Conservation (phyloP, 257 asterid genomes). For the Solanum sejunctum region DNA sequence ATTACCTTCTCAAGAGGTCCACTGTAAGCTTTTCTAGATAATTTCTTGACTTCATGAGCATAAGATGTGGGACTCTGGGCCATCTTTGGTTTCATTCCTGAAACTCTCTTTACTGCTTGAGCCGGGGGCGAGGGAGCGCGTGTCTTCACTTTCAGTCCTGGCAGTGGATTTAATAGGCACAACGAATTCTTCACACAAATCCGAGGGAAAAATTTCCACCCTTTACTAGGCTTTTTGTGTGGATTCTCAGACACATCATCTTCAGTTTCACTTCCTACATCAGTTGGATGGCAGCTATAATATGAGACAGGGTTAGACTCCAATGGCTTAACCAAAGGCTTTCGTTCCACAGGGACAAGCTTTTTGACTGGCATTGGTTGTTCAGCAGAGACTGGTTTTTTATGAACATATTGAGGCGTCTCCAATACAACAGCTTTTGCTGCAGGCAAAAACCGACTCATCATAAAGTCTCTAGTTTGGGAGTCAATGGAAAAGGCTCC, state of each 20-base stretch:
- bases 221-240: constrained; percentile 43
- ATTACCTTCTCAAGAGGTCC: constrained; percentile 87
- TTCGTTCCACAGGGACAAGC: constrained; percentile 39
- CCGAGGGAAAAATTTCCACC: constrained; percentile 75
- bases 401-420: constrained; percentile 42
- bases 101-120: background rate
- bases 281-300: constrained; percentile 20
- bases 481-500: constrained; percentile 43
- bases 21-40: constrained; percentile 66
- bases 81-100: background rate
- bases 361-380: constrained; percentile 33
- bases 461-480: constrained; percentile 73
- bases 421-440: constrained; percentile 82
- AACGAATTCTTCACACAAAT: constrained; percentile 66
- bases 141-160: constrained; percentile 40
- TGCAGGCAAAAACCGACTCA: constrained; percentile 82
- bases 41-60: constrained; percentile 27
- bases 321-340: constrained; percentile 35
- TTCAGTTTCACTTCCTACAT: constrained; percentile 50
- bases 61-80: constrained; percentile 18
- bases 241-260: constrained; percentile 21
- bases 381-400: constrained; percentile 30
- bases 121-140: constrained; percentile 22
- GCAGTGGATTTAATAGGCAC: constrained; percentile 62
- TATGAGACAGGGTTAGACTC: constrained; percentile 19